These are phyloP conservation scores for Pythium sukuiense DNA, from an alignment of 352 stramenopile genomes.

Conservation along the genomic window DNA sequence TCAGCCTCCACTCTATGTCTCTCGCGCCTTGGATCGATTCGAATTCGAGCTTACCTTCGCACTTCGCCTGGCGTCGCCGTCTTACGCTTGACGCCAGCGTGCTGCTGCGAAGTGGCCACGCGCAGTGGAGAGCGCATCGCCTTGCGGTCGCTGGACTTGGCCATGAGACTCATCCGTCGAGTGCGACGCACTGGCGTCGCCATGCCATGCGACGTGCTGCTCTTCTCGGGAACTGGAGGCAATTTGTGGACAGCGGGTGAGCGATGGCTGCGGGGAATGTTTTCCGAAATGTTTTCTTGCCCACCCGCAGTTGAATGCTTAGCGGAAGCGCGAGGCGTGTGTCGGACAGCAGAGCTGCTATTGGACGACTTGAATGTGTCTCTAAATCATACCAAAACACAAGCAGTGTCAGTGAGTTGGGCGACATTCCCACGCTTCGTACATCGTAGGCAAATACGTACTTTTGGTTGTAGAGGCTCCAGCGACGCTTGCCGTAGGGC, in stretches of 20 bases:
- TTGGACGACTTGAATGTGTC: constrained; percentile 18
- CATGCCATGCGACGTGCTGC: constrained; percentile 16
- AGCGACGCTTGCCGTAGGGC: constrained; percentile 46
- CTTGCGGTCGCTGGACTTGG: constrained; percentile 18
- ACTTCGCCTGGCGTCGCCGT: constrained; percentile 35
- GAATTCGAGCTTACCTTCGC: constrained; percentile 37
- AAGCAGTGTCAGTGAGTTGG: not conserved
- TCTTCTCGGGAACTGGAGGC: constrained; percentile 38
- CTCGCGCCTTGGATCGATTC: no score
- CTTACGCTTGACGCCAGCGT: constrained; percentile 31
- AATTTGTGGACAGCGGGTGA: constrained; percentile 27
- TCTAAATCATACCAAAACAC: constrained; percentile 1
- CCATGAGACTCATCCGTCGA: constrained; percentile 33
- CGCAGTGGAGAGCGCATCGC: constrained; percentile 14
- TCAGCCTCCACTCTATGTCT: not conserved
- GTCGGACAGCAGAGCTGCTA: not conserved
- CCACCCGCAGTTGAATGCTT: constrained; percentile 30
- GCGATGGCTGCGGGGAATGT: constrained; percentile 57
- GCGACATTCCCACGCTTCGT: not conserved
- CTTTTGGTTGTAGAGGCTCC: constrained; percentile 71
- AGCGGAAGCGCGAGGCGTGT: not conserved
- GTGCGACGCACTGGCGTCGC: constrained; percentile 33
- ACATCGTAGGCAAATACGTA: constrained; percentile 28
- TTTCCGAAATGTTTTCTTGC: constrained; percentile 78
- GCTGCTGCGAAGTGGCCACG: not conserved